A percentile compares a stretch with the other conserved stretches of the same genome.
These are phyloP conservation scores for Globisporangium spiculum DNA, from an alignment of 352 stramenopile species.

Conservation along the genomic window DNA sequence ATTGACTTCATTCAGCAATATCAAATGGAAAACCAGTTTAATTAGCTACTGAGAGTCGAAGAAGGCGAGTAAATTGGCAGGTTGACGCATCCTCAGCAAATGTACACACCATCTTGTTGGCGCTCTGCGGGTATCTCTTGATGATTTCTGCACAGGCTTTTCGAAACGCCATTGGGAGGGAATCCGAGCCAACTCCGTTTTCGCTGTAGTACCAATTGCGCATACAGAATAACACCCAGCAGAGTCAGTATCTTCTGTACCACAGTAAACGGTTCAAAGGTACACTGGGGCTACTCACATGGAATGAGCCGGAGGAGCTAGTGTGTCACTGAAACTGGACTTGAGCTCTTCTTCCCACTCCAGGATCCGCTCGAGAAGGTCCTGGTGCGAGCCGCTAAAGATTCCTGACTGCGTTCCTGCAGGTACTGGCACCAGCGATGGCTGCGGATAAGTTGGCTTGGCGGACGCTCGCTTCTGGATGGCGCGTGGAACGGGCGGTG, in stretches of 20 bases:
- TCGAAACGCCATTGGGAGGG: conserved; percentile 21
- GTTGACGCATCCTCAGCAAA: background rate
- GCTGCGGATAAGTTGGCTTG: background rate
- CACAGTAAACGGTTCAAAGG: background rate
- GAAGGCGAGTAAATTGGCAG: background rate
- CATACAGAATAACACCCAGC: background rate
- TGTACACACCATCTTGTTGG: conserved; percentile 33
- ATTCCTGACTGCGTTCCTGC: background rate
- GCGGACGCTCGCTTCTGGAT: conserved; percentile 11
- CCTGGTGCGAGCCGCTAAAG: background rate
- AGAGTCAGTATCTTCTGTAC: background rate
- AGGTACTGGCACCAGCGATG: background rate
- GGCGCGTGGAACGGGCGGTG: background rate
- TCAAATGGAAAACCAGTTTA: background rate
- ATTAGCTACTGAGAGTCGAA: background rate
- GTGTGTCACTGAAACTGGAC: background rate
- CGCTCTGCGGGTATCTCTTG: conserved; percentile 27
- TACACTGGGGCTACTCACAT: background rate
- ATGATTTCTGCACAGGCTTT: conserved; percentile 38
- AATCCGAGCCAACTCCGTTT: background rate
- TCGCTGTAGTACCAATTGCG: background rate
- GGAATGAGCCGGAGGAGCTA: background rate
- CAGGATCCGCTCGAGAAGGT: conserved; percentile 7
- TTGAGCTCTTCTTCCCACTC: conserved; percentile 10
- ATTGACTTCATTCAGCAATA: conserved; percentile 20